Evolutionary conservation across 495 filamentous ascomycete species (phyloP).

Genomic region (Parachaetomium inaequale): DNA sequence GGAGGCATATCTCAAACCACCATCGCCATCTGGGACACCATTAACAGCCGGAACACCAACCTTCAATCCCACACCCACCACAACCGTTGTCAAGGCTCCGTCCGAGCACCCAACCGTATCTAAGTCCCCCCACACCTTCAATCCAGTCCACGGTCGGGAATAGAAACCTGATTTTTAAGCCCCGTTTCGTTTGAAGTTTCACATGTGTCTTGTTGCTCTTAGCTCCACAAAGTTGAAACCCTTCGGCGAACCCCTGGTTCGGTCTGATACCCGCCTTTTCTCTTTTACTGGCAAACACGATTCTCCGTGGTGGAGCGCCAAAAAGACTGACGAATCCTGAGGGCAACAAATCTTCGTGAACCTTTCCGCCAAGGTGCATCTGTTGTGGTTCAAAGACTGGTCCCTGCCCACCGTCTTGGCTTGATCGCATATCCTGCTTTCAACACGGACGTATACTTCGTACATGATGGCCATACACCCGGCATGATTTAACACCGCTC

Average conservation of each 20-base stretch:
- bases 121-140: background rate
- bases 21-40: background rate
- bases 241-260: background rate
- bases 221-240: slow-evolving; percentile 3
- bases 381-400: too few relatives aligned
- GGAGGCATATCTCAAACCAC: background rate
- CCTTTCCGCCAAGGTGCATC: too few relatives aligned
- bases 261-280: background rate
- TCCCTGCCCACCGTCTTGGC: too few relatives aligned
- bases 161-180: background rate
- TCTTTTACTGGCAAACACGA: background rate
- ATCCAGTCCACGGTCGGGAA: background rate
- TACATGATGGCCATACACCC: too few relatives aligned
- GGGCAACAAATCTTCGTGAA: background rate
- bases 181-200: slow-evolving; percentile 7
- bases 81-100: background rate
- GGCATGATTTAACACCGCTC: too few relatives aligned
- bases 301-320: background rate
- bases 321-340: background rate
- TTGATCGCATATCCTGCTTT: too few relatives aligned
- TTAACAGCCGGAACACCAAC: background rate
- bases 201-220: background rate
- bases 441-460: too few relatives aligned
- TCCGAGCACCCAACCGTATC: background rate
- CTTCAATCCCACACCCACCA: background rate